Conservation (phyloP, 1,139 yeast genomes). For the Zygoascus hellenicus region DNA sequence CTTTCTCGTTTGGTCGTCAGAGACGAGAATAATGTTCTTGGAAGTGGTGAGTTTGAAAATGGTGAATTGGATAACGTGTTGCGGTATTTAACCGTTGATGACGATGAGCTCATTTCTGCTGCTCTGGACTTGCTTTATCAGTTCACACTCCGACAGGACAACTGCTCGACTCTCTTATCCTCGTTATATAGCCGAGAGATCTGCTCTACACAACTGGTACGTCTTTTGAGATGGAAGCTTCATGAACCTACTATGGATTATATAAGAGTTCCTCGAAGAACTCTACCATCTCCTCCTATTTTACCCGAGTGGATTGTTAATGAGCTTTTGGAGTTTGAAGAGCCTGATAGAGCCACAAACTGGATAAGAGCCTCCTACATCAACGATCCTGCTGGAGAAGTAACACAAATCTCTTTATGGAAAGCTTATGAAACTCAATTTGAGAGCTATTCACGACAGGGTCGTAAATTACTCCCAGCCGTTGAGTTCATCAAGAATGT, state of each 20-base stretch:
- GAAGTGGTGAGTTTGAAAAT: slow-evolving; percentile 27
- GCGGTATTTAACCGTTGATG: slow-evolving; percentile 45
- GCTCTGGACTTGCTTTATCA: slow-evolving; percentile 64
- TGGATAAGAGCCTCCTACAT: slow-evolving; percentile 95
- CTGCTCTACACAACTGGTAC: slow-evolving; percentile 49
- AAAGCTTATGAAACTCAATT: slow-evolving; percentile 88
- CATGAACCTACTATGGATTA: slow-evolving; percentile 31
- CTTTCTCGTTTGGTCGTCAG: slow-evolving; percentile 37
- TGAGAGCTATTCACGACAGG: slow-evolving; percentile 45
- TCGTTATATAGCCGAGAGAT: slow-evolving; percentile 40
- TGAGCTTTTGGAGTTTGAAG: slow-evolving; percentile 60
- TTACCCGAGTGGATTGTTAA: slow-evolving; percentile 56
- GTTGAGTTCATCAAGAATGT: slow-evolving; percentile 96
- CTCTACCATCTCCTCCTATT: slow-evolving; percentile 55
- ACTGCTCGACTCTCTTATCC: slow-evolving; percentile 27
- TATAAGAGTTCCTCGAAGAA: slow-evolving; percentile 35
- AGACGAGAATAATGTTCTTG: slow-evolving; percentile 37
- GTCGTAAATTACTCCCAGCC: slow-evolving; percentile 69
- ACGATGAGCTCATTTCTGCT: slow-evolving; percentile 59
- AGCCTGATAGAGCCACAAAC: slow-evolving; percentile 87
- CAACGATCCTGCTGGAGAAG: slow-evolving; percentile 71
- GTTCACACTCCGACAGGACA: slow-evolving; percentile 48
- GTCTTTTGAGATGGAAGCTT: slow-evolving; percentile 53
- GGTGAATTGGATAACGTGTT: slow-evolving; percentile 33
- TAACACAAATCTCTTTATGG: slow-evolving; percentile 94